Base-by-base conservation (phyloP, 352 stramenopile genomes). In the Elongisporangium prolatum region DNA sequence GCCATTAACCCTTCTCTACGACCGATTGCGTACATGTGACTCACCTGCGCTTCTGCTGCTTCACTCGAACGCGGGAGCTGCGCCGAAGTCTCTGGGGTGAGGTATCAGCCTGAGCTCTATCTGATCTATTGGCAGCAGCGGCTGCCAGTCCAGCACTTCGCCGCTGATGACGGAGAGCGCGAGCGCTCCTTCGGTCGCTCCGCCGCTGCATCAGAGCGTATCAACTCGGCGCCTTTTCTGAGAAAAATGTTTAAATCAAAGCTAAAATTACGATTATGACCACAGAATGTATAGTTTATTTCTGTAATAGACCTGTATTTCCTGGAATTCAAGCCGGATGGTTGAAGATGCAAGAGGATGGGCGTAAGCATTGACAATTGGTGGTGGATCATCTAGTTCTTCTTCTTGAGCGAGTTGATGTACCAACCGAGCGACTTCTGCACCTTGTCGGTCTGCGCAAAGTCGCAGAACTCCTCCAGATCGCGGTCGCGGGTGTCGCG, bases 381-480 rank as follows among this genome's bases (percentile, higher is more conserved):
- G 24, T 34, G 24, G 4, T 34, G 24, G 24, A 34, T 7, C 47
- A 14, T 52, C n/a, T 60, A 68, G 51, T 71, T 71, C 48, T 91
- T 82, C 65, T 86, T 93, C 75, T 90, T 93, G 57, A 95, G 75
- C 56, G 83, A 81, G 55, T 75, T 76, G 24, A 95, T 64, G 70
- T 95, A 95, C 60, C 77, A 76, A 17, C 62, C 83, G 53, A 95
- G 76, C 50, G 80, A 79, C 59, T 91, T 93, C 56, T 95, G 86
- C 53, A 88, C 77, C 69, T 89, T 88, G 69, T 93, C 84, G 13
- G 80, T 90, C 65, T 88, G 77, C 21, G 68, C 77, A 65, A 95
- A 88, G 63, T 90, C 78, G 34, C 66, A 65, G 58, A 92, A 95
- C 18, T 70, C 63, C 57, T 91, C 78, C 21, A 86, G 66, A 52